Evolutionary conservation across 2,329 filamentous ascomycete genomes (phyloP), one percentile per base, ranked within the genome.

Genomic region (Trichoderma sp.): DNA sequence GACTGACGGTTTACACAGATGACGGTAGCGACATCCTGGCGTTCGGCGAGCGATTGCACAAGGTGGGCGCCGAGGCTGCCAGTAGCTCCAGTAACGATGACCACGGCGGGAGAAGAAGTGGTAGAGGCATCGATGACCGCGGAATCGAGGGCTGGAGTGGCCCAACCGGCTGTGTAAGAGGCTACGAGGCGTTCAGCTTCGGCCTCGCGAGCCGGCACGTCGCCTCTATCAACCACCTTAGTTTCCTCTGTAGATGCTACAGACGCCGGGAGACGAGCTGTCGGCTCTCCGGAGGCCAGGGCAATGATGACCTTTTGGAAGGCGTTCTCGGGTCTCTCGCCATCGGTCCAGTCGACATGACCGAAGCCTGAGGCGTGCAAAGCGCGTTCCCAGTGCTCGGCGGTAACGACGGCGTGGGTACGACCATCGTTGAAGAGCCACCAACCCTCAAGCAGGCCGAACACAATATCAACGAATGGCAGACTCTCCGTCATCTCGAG

Each of bases 401-500:
- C 74, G 1, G 57, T 53, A 3, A 36, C 47, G 9, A 76, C 14
- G 9, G 72, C 74, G n/a, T 75, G 67, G 1, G n/a, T 28, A 1
- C 73, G 62, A 14, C 67, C 73, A 57, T 75, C 74, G 28, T 75
- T 66, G 53, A 74, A 80, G 1, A 78, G 70, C 80, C 80, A 81
- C 81, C 80, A 82, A 2, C 81, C 81, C 11, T 82, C 81, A 0
- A 82, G 73, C 3, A 79, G 72, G 2, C 80, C 81, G 53, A 78
- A 80, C 4, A 80, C 74, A 0, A 82, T 32, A 64, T 82, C 79
- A 14, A 80, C 73, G 76, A 78, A 80, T 26, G 64, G 74, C 4
- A 71, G 28, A 7, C 43, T 66, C 4, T 65, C 14, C 7, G 71
- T 76, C 70, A 76, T 73, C 21, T 76, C 75, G 3, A 74, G 51